Evolutionary conservation across 306 rosid species (phyloP).

Genomic region (Begonia fuchsioides): DNA sequence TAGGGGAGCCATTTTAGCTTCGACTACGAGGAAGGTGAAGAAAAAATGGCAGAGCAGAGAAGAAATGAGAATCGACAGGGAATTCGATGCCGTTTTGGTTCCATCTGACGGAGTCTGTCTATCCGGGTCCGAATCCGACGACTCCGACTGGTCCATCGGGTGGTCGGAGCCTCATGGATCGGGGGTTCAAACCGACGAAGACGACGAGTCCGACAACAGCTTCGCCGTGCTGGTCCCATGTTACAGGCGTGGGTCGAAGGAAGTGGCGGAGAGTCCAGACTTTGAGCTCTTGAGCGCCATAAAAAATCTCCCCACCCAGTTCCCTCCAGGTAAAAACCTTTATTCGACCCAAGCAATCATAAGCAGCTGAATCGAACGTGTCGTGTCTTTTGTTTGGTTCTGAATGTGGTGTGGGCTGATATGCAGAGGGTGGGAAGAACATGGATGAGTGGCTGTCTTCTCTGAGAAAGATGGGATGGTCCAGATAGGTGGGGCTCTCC

Average conservation of each 20-base stretch:
- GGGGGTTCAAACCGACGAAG: constrained; percentile 37
- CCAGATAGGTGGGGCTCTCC: not conserved
- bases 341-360: not conserved
- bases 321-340: constrained; percentile 45
- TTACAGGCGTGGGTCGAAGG: constrained; percentile 58
- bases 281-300: constrained; percentile 51
- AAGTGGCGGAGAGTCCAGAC: constrained; percentile 28
- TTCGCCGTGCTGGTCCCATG: constrained; percentile 74
- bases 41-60: constrained; percentile 67
- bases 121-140: constrained; percentile 76
- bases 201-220: constrained; percentile 43
- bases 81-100: constrained; percentile 65
- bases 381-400: too few species aligned
- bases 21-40: constrained; percentile 35
- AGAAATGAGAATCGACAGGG: constrained; percentile 50
- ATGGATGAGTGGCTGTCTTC: constrained; percentile 58
- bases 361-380: too few species aligned
- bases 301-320: constrained; percentile 50
- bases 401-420: constrained; percentile 1
- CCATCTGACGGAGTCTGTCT: constrained; percentile 68
- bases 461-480: constrained; percentile 37
- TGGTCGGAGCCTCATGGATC: constrained; percentile 84
- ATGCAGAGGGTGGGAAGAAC: constrained; percentile 50
- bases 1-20: constrained; percentile 38
- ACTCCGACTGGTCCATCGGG: constrained; percentile 71